Conservation (phyloP, 805 yeast genomes). For the Suhomyces faveliae region DNA sequence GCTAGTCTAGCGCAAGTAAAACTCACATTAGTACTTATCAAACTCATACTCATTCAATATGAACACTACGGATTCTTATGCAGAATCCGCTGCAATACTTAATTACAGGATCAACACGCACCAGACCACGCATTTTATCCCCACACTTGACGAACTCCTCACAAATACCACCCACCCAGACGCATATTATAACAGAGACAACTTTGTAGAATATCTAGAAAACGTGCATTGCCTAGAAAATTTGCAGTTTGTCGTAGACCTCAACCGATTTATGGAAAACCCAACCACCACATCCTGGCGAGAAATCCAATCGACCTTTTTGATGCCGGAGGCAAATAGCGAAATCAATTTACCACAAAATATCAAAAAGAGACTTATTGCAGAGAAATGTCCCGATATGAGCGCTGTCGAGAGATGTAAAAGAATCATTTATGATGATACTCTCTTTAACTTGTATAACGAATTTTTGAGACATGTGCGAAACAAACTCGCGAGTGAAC, state of each 20-base stretch:
- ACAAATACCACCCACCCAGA: constrained; percentile 3
- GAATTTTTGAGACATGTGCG: constrained; percentile 28
- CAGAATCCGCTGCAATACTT: constrained; percentile 2
- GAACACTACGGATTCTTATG: constrained; percentile 1
- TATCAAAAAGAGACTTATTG: constrained; percentile 19
- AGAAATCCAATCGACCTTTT: constrained; percentile 23
- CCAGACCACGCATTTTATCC: constrained; percentile 13
- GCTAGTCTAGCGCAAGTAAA: too few relatives aligned
- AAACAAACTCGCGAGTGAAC: constrained; percentile 7
- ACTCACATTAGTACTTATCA: too few relatives aligned
- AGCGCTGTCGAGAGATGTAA: constrained; percentile 15
- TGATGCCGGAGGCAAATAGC: constrained; percentile 27
- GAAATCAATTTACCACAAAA: constrained; percentile 35
- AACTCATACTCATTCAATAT: neutral
- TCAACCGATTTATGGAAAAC: constrained; percentile 17
- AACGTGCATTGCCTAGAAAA: constrained; percentile 38
- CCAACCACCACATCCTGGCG: constrained; percentile 24
- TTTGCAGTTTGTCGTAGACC: constrained; percentile 30
- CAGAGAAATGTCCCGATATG: constrained; percentile 19
- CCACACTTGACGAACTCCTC: constrained; percentile 21
- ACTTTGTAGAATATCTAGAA: constrained; percentile 27
- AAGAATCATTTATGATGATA: constrained; percentile 27
- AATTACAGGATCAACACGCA: constrained; percentile 9
- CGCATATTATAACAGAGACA: constrained; percentile 12
- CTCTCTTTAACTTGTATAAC: constrained; percentile 27